phyloP scores from a whole-genome alignment of 1,139 yeast genomes.

The Geotrichum europaeum region DNA sequence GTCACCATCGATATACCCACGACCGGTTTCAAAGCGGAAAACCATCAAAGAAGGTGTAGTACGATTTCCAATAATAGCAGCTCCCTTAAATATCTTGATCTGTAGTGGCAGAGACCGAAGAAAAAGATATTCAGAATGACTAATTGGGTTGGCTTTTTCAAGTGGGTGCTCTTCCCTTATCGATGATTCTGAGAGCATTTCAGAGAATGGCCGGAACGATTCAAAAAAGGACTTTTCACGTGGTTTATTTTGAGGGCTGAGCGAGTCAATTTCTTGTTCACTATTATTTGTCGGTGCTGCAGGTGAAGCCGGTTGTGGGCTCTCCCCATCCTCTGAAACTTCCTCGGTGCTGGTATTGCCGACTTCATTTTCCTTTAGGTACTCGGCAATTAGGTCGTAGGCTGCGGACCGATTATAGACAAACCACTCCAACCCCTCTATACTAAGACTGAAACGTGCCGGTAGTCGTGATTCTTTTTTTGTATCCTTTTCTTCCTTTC shows the following conservation, averaged over 20 bases:
- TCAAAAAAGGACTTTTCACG: slow-evolving; percentile 6
- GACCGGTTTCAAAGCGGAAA: slow-evolving; percentile 50
- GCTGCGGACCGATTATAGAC: slow-evolving; percentile 73
- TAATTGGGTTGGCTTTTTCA: background rate
- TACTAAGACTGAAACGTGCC: slow-evolving; percentile 50
- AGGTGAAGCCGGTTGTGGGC: background rate
- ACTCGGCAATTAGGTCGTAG: slow-evolving; percentile 57
- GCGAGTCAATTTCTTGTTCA: background rate
- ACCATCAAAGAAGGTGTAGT: slow-evolving; percentile 70
- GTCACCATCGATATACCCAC: slow-evolving; percentile 56
- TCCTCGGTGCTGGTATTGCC: background rate
- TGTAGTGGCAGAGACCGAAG: slow-evolving; percentile 52
- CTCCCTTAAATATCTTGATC: slow-evolving; percentile 56
- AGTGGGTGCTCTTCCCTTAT: background rate
- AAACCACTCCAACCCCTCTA: slow-evolving; percentile 78
- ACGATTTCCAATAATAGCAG: slow-evolving; percentile 71
- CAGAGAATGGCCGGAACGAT: slow-evolving; percentile 11
- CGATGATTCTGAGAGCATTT: slow-evolving; percentile 1
- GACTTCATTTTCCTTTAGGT: slow-evolving; percentile 21
- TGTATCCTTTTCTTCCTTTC: slow-evolving; percentile 13
- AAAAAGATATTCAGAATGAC: slow-evolving; percentile 26
- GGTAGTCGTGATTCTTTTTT: slow-evolving; percentile 48
- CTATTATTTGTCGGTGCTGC: background rate
- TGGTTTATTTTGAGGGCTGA: background rate
- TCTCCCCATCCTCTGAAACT: background rate